Evolutionary conservation across 768 basidiomycete genomes (phyloP).

Genomic region (Rubroboletus satanas): DNA sequence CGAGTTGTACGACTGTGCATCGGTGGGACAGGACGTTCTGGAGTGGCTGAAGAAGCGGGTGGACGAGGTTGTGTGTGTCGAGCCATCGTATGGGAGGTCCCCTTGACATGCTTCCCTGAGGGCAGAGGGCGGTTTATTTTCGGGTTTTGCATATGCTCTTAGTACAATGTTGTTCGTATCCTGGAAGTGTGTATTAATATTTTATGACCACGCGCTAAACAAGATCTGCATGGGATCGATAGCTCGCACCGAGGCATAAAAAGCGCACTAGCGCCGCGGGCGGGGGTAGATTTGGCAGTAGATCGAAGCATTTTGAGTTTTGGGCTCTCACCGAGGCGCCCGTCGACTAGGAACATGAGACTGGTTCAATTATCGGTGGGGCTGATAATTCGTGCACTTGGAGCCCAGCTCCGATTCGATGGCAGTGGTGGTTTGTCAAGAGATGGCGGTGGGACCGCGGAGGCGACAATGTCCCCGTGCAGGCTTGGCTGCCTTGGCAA

Average conservation of each 20-base stretch:
- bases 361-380: background rate
- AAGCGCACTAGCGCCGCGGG: slow-evolving; percentile 14
- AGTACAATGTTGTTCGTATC: background rate
- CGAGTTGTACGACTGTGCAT: slow-evolving; percentile 65
- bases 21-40: slow-evolving; percentile 64
- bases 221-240: background rate
- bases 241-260: background rate
- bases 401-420: too few species aligned
- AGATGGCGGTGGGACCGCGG: too few species aligned
- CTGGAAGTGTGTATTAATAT: slow-evolving; percentile 20
- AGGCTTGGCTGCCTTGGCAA: background rate
- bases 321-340: slow-evolving; percentile 1
- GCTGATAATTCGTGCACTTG: too few species aligned
- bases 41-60: slow-evolving; percentile 63
- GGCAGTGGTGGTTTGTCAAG: too few species aligned
- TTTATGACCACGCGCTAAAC: background rate
- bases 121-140: background rate
- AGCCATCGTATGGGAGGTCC: slow-evolving; percentile 49
- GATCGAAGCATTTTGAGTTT: slow-evolving; percentile 15
- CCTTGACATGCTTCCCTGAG: slow-evolving; percentile 5
- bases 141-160: slow-evolving; percentile 3
- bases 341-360: background rate
- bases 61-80: slow-evolving; percentile 58
- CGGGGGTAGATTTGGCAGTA: background rate
- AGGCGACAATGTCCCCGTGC: too few species aligned